Evolutionary conservation across 139 green algal genomes (phyloP).

Genomic region (Micractinium conductrix): DNA sequence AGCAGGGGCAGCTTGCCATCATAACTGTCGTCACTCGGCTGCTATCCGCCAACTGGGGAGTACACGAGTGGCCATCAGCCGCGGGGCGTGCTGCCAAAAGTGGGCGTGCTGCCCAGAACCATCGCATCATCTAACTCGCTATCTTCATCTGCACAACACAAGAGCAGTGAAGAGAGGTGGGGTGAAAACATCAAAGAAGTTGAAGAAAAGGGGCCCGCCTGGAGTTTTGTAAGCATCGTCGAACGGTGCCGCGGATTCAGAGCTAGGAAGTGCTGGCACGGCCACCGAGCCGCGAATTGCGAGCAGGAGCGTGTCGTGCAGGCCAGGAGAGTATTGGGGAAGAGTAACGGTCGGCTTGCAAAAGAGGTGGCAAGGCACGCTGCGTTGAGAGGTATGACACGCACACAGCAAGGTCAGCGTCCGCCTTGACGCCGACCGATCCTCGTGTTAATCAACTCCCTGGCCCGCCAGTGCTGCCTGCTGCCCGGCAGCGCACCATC

Average conservation of each 20-base stretch:
- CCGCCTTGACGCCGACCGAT: not conserved
- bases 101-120: conserved; percentile 76
- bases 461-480: not conserved
- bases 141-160: conserved; percentile 47
- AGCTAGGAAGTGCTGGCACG: not conserved
- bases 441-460: not conserved
- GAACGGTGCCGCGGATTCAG: not conserved
- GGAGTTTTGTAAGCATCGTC: not conserved
- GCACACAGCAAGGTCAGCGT: not conserved
- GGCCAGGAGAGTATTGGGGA: no score
- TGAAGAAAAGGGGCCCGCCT: no score
- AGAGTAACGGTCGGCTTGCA: not conserved
- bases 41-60: no score
- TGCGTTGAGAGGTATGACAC: no score
- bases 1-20: no score
- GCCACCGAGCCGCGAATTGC: no score
- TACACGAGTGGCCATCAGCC: no score
- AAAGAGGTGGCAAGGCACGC: no score
- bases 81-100: conserved; percentile 25
- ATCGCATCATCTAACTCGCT: conserved; percentile 78
- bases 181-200: no score
- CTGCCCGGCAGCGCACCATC: conserved; percentile 26
- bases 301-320: no score
- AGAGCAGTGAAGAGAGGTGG: not conserved
- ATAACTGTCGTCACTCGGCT: no score